Conservation (phyloP, 805 yeast species). For the Lipomyces spencermartinsiae region DNA sequence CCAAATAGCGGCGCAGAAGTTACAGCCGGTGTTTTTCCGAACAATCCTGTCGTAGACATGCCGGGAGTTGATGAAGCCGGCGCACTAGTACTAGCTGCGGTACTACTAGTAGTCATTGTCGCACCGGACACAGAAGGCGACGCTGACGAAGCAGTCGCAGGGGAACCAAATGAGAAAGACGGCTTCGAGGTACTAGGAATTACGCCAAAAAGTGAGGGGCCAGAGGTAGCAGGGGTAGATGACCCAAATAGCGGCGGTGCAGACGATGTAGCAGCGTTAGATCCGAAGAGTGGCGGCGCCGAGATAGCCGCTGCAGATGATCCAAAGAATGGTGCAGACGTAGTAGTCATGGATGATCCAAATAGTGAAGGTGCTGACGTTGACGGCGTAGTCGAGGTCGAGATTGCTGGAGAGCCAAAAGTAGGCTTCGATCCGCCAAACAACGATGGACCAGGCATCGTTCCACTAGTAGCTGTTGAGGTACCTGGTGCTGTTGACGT, state of each 20-base stretch:
- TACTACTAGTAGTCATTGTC: conserved; percentile 16
- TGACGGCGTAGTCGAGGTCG: not conserved
- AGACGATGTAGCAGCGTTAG: conserved; percentile 9
- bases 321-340: not conserved
- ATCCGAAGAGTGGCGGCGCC: conserved; percentile 3
- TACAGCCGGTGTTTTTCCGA: conserved; percentile 32
- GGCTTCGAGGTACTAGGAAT: conserved; percentile 24
- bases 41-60: conserved; percentile 20
- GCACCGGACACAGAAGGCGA: conserved; percentile 24
- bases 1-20: conserved; percentile 15
- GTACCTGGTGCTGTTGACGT: conserved; percentile 24
- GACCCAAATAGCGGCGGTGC: conserved; percentile 15
- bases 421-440: conserved; percentile 14
- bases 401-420: not conserved
- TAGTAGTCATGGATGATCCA: not conserved
- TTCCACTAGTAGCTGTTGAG: conserved; percentile 13
- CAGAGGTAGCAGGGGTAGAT: conserved; percentile 35
- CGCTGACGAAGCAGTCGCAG: conserved; percentile 28
- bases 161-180: conserved; percentile 30
- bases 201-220: conserved; percentile 24
- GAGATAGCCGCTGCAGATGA: not conserved
- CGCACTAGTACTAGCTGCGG: conserved; percentile 7
- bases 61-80: conserved; percentile 11
- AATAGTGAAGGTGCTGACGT: conserved; percentile 5
- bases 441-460: conserved; percentile 11